These are phyloP conservation scores for Tanacetum coccineum DNA, from an alignment of 129 eudicot genomes.

Conservation along the genomic window DNA sequence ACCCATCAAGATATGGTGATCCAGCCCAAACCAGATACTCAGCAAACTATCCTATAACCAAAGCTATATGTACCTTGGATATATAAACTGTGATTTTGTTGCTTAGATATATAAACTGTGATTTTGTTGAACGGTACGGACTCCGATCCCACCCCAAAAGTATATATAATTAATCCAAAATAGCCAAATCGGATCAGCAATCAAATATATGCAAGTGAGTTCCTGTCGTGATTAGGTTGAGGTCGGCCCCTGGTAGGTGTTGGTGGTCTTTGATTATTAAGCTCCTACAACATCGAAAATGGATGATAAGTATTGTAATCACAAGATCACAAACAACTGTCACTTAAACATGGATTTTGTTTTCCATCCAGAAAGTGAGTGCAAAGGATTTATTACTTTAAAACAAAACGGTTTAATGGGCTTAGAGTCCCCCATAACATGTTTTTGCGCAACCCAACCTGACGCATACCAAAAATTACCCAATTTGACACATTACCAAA, in stretches of 20 bases:
- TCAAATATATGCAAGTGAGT: constrained; percentile 86
- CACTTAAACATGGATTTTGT: not conserved
- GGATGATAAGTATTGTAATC: not conserved
- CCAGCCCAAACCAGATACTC: no score
- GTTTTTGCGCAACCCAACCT: no score
- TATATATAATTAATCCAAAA: not conserved
- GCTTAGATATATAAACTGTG: no score
- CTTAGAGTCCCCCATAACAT: no score
- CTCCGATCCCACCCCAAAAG: not conserved
- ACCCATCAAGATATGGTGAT: not conserved
- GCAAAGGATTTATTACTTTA: no score
- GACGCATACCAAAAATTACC: no score
- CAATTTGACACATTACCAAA: no score
- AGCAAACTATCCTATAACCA: constrained; percentile 10
- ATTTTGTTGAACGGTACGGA: no score
- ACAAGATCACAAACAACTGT: not conserved
- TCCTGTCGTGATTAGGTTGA: constrained; percentile 79
- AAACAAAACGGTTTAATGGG: no score
- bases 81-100: no score
- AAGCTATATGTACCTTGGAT: not conserved
- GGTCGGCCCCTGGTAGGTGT: constrained; percentile 96
- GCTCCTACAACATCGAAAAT: constrained; percentile 53
- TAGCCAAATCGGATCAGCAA: no score
- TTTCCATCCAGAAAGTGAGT: not conserved
- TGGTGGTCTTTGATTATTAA: constrained; percentile 93